Base-by-base conservation (phyloP, 2,329 filamentous ascomycete species). In the Colletotrichum sidae region DNA sequence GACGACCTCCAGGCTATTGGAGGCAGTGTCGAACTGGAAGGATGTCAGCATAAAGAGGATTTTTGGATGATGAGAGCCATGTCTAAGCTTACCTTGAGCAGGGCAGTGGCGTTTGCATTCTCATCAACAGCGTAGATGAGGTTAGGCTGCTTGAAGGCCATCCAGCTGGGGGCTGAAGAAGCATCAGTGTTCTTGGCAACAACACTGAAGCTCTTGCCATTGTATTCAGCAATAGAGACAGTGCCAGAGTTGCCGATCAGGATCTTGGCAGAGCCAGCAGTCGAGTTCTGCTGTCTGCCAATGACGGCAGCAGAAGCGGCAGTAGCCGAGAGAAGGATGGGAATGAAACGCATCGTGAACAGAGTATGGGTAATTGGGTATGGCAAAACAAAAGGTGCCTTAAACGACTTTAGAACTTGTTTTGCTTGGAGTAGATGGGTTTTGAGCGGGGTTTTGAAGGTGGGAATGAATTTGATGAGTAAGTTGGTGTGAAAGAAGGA, bases 71-170 rank as follows among this genome's bases (percentile, higher is more conserved):
- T 4, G 8, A 15, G 13, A n/a, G 34, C 5, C 1, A 15, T 7
- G 12, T 12, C 4, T 5, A 6, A 12, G 58, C 70, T 38, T 58
- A 72, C 68, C 15, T 71, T 74, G 70, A 82, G 82, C 13, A 79
- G 70, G 63, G 78, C 76, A n/a, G 80, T 73, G 49, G 72, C 69
- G 54, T 73, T 72, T 68, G 76, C 74, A 68, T 79, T 79, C 77
- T 86, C 84, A 67, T 86, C 78, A 17, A 83, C 80, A 49, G 80
- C 80, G 64, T 83, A 85, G 47, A 86, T 64, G 5, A 73, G 70
- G 69, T 78, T 75, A 34, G 78, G 77, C 15, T 74, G 65, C 53
- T 76, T 77, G 71, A 78, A 79, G 44, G 77, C 72, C 73, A 86
- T 72, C 83, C 83, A 86, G 66, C 80, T 83, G 25, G 83, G 78